Base-by-base conservation (phyloP, 2,329 filamentous ascomycete genomes). In the Cadophora malorum region DNA sequence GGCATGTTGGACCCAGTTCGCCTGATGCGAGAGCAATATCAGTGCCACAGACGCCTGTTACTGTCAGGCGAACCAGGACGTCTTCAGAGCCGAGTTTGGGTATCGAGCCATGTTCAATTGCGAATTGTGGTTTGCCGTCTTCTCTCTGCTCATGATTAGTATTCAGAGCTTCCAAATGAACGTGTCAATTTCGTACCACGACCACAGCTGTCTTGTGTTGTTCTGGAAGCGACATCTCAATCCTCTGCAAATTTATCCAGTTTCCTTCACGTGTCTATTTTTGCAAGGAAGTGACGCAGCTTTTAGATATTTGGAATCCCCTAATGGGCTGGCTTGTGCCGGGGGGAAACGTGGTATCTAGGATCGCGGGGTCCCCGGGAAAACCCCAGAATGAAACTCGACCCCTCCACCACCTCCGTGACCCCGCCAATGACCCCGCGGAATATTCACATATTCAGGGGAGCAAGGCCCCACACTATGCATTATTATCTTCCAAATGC, bases 11-110 rank as follows among this genome's bases (percentile, higher is more conserved):
- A n/a, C 69, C 69, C 1, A 67, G 31, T 45, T 67, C 41, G 2
- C 67, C 69, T 10, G 65, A 60, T 35, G 67, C 67, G 47, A 69
- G 67, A 16, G 33, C 60, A 25, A 70, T 59, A 52, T 71, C 69
- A 14, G 65, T 66, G 5, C 63, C 58, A 41, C 69, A 71, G 23
- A 71, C 63, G 1, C 69, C 69, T 7, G 65, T 67, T 8, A 62
- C 60, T 14, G 67, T 59, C 4, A 71, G 52, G 41, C 59, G 59
- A 19, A 71, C 65, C 16, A 71, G 63, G 41, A 71, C 62, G 14
- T 71, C 67, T 31, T 63, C 52, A 0, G 66, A 64, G 6, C 64
- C 64, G 19, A 38, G 63, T 7, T 21, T n/a, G 19, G 45, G 45
- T 49, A 49, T 8, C 21, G 45, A 49, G 19, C 19, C 45, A 21